These are phyloP conservation scores for Sugiyamaella floridensis DNA, from an alignment of 805 yeast genomes.

Conservation along the genomic window DNA sequence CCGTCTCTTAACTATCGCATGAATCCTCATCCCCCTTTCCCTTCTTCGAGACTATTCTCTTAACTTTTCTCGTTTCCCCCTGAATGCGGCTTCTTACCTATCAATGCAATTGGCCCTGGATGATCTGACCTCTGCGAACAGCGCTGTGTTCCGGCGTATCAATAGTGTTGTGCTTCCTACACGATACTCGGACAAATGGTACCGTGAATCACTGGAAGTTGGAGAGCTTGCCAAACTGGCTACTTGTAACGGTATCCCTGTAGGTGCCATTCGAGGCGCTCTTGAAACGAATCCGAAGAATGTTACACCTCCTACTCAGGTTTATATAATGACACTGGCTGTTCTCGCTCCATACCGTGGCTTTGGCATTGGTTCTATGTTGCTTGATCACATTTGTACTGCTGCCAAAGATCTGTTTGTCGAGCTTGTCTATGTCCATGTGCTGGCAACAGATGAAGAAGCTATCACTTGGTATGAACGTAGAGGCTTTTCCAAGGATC, in stretches of 20 bases:
- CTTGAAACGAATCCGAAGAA: conserved; percentile 26
- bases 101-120: background rate
- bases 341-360: conserved; percentile 59
- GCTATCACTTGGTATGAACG: conserved; percentile 47
- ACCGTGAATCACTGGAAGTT: conserved; percentile 39
- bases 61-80: background rate
- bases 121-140: conserved; percentile 34
- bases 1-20: no score
- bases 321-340: conserved; percentile 61
- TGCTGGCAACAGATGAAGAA: conserved; percentile 38
- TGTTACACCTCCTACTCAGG: conserved; percentile 43
- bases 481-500: conserved; percentile 41
- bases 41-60: background rate
- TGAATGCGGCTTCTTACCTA: background rate
- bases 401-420: conserved; percentile 49
- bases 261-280: conserved; percentile 61
- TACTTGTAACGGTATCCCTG: conserved; percentile 69
- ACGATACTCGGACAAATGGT: conserved; percentile 46
- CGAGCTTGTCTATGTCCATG: conserved; percentile 49
- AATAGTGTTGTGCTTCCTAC: conserved; percentile 48
- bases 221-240: conserved; percentile 54
- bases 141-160: conserved; percentile 52
- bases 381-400: conserved; percentile 51
- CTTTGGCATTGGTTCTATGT: conserved; percentile 53
- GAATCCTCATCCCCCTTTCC: no score